Base-by-base conservation (phyloP, 192 early-diverging fungal genomes). In the Coemansia sp. region DNA sequence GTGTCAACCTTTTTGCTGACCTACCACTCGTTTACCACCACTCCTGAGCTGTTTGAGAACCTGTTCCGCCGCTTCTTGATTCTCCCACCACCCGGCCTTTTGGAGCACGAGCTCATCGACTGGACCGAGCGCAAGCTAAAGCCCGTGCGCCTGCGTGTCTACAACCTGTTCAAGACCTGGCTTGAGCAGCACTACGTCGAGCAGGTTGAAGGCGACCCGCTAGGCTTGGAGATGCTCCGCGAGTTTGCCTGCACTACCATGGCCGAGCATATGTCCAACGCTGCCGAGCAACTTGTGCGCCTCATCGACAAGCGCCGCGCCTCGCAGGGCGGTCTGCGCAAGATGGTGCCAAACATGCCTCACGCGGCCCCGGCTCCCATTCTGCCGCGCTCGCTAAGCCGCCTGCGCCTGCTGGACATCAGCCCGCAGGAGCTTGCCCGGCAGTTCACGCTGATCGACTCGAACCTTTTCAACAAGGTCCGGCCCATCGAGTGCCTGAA, bases 111-210 rank as follows among this genome's bases (percentile, higher is more conserved):
- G 74, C 58, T 88, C 34, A 77, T 83, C n/a, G 70, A 86, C 16
- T 99, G 96, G 96, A 83, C 62, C 13, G 91, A 93, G 60, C 88
- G 87, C 67, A 98, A 97, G 73, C 86, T 89, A 67, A 94, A 88
- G 48, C 88, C 94, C 13, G 84, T 99, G 53, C 90, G 96, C n/a
- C 86, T 96, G 57, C 92, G 94, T 20, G 95, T 97, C 1, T 96
- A 89, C 83, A 96, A 95, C 69, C 85, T 96, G 36, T 84, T 98
- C 69, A 99, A 96, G 79, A 89, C 83, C n/a, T 99, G 97, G 97
- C 76, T 98, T 8, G 97, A 99, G 80, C 87, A 84, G 63, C 92
- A 97, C 72, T 93, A 91, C 67, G 78, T 87, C 35, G 93, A 95
- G 62, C 86, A 87, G 70, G 89, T 91, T 60, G 83, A 84, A 6